Evolutionary conservation across 352 stramenopile genomes (phyloP), one percentile per base, ranked within the genome.

Genomic region (Aphanomyces astaci): DNA sequence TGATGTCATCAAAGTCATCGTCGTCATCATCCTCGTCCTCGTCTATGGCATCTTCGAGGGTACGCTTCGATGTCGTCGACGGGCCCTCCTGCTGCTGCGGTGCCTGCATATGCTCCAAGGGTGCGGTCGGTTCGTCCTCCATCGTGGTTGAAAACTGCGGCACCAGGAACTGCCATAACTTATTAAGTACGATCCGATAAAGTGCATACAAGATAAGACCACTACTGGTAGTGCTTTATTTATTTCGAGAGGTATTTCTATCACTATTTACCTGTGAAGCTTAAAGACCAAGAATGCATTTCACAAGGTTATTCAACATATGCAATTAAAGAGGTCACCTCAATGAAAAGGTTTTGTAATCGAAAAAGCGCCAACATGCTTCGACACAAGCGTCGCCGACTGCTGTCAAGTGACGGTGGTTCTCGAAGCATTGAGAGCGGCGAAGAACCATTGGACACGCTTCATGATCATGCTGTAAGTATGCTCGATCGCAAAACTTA

Each of bases 1-100:
- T 68, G n/a, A 59, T 45, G 28, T 68, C 62, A 17, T 57, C 62
- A 43, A 68, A 68, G 33, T 68, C 62, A 33, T 68, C 62, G 46
- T 68, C 62, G 25, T 63, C 54, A 27, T 66, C 59, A 1, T 56
- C 43, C 17, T 60, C 46, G 22, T 43, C 39, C 15, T 66, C 62
- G 28, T 39, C 48, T 19, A 68, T 28, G 31, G 19, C 36, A 32
- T 66, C 45, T 57, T 66, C 60, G 15, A 66, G 48, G 22, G 60
- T 36, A 22, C 62, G 27, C 43, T 68, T 68, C 48, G 25, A 13
- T 13, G 30, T 10, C 19, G 22, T 15, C 1, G 19, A 24, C 7
- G 45, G 45, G 13, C 5, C 45, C 5, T n/a, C 45, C 13, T 53
- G 9, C 4, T n/a, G 13, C 45, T 24, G 13, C 13, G 45, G 9